Evolutionary conservation across 2,329 filamentous ascomycete species (phyloP).

Genomic region (Coniella vitis): DNA sequence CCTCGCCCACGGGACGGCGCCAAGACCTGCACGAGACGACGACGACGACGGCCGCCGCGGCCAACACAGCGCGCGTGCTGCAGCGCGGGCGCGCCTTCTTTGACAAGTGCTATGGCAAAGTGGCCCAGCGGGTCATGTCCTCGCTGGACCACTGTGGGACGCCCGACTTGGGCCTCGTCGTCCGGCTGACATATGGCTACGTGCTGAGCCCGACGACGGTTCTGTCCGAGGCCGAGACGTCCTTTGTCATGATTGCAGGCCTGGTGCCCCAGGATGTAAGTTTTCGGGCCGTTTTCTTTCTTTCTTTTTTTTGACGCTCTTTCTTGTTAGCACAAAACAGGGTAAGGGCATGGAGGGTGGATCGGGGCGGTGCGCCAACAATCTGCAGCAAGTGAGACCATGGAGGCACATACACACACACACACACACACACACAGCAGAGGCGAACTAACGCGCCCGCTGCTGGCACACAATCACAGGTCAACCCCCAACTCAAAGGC

Average conservation of each 20-base stretch:
- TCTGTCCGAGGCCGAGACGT: constrained; percentile 39
- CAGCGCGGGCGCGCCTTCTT: constrained; percentile 40
- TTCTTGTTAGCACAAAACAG: no score
- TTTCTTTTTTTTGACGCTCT: neutral
- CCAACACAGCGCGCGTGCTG: constrained; percentile 28
- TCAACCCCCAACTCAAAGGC: constrained; percentile 47
- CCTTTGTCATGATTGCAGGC: constrained; percentile 43
- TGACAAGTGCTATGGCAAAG: constrained; percentile 41
- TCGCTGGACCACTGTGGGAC: constrained; percentile 43
- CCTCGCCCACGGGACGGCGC: constrained; percentile 32
- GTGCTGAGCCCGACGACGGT: constrained; percentile 41
- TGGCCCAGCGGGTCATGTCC: constrained; percentile 39
- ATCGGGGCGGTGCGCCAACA: no score
- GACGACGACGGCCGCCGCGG: no score
- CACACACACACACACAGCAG: neutral
- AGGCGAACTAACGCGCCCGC: constrained; percentile 11
- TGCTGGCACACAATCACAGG: constrained; percentile 22
- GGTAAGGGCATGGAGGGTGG: no score
- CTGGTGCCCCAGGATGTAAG: constrained; percentile 45
- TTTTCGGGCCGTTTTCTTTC: neutral
- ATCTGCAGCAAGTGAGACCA: no score
- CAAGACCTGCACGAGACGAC: constrained; percentile 33
- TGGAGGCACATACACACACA: neutral
- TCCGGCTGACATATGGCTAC: constrained; percentile 41
- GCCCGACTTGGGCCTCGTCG: constrained; percentile 41